These are phyloP conservation scores for Penicillium ucsense DNA, from an alignment of 495 filamentous ascomycete species.

Conservation along the genomic window DNA sequence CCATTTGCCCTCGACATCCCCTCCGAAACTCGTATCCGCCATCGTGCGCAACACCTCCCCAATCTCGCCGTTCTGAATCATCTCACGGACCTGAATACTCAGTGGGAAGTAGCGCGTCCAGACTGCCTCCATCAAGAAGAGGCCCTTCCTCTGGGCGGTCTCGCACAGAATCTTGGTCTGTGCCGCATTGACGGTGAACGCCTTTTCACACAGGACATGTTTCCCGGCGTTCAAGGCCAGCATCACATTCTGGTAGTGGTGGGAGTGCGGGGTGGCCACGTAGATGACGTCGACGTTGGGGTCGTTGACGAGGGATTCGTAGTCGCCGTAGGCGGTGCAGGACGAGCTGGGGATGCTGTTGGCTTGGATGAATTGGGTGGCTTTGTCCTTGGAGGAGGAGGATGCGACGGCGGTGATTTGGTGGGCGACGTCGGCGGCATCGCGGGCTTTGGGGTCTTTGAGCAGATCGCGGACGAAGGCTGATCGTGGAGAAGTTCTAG, in stretches of 20 bases:
- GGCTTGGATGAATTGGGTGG: constrained; percentile 60
- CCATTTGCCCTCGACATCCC: constrained; percentile 43
- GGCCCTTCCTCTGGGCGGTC: constrained; percentile 64
- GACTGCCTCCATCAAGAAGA: constrained; percentile 95
- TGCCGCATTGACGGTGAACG: constrained; percentile 79
- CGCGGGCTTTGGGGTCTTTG: constrained; percentile 60
- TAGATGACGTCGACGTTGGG: constrained; percentile 80
- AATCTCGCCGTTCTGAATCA: constrained; percentile 59
- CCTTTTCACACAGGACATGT: constrained; percentile 86
- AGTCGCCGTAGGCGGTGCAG: constrained; percentile 71
- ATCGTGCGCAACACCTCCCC: constrained; percentile 69
- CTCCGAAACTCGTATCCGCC: constrained; percentile 55
- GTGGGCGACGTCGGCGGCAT: constrained; percentile 67
- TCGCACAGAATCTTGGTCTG: constrained; percentile 69
- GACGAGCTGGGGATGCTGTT: constrained; percentile 47
- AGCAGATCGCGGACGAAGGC: constrained; percentile 80
- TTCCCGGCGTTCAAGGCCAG: constrained; percentile 75
- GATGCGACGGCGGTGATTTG: constrained; percentile 74
- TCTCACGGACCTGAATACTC: constrained; percentile 60
- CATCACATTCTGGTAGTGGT: constrained; percentile 89
- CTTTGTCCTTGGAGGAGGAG: constrained; percentile 58
- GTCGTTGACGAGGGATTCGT: constrained; percentile 67
- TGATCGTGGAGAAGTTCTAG: constrained; percentile 15
- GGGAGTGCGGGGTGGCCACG: constrained; percentile 88
- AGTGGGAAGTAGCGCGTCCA: constrained; percentile 92